phyloP scores from a whole-genome alignment of 225 moss, liverwort and hornwort genomes.

The Marchantia polymorpha region DNA sequence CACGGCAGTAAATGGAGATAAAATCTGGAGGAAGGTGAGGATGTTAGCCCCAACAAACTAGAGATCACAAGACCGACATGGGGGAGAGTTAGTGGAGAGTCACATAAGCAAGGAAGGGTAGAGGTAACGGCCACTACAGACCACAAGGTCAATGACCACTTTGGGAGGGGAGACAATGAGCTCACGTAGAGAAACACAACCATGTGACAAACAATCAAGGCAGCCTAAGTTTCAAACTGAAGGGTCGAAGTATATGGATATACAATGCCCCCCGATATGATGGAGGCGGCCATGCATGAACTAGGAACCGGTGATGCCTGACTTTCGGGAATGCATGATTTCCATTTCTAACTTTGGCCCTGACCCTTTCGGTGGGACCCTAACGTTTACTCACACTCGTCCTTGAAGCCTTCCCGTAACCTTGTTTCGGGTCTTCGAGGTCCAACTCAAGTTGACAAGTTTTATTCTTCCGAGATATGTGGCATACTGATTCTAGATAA shows the following conservation, averaged over 20 bases:
- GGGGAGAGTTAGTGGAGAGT: too few species aligned
- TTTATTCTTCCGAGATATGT: too few species aligned
- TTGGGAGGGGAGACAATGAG: too few species aligned
- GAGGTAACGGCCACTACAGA: too few species aligned
- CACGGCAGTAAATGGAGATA: too few species aligned
- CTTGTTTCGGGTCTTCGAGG: neutral
- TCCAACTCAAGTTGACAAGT: neutral
- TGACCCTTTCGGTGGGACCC: neutral
- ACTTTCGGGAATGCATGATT: neutral
- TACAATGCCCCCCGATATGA: neutral
- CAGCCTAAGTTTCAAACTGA: neutral
- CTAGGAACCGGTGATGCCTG: neutral
- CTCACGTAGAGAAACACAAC: neutral
- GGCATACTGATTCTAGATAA: too few species aligned
- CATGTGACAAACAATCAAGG: conserved; percentile 5
- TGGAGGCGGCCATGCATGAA: neutral
- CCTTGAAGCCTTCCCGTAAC: neutral
- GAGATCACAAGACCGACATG: too few species aligned
- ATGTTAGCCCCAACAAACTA: too few species aligned
- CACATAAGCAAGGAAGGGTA: too few species aligned
- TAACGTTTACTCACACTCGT: neutral
- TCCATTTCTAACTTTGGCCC: neutral
- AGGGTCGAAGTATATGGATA: neutral
- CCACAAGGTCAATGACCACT: too few species aligned
- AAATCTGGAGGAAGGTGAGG: too few species aligned